Percentiles rank a stretch among this genome's conserved stretches.
phyloP scores from a whole-genome alignment of 495 filamentous ascomycete genomes.

The Xylaria longipes region DNA sequence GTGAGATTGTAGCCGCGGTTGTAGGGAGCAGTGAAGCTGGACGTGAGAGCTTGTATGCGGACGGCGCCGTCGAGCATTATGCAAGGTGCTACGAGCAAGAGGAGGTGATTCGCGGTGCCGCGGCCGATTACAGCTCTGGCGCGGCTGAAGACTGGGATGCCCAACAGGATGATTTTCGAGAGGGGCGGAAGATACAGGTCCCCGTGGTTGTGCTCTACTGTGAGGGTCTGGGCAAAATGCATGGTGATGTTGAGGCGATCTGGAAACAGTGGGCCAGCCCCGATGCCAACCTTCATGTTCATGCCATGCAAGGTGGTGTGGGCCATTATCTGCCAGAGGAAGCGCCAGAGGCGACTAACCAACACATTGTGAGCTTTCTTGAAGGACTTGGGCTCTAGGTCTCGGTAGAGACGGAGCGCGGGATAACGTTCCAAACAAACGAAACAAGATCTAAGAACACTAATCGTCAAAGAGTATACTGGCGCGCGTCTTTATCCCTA shows the following conservation, averaged over 20 bases:
- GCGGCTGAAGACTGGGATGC: constrained; percentile 48
- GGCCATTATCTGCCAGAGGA: constrained; percentile 63
- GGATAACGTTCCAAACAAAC: not conserved
- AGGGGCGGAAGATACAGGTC: constrained; percentile 50
- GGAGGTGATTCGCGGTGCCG: constrained; percentile 44
- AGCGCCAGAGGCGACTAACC: constrained; percentile 46
- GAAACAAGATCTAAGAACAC: no score
- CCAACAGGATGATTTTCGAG: constrained; percentile 52
- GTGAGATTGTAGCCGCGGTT: constrained; percentile 40
- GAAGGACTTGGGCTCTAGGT: constrained; percentile 10
- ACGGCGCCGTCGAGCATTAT: constrained; percentile 47
- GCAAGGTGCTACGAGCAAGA: constrained; percentile 47
- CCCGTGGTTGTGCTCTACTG: constrained; percentile 54
- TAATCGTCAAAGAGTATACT: not conserved
- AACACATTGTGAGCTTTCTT: constrained; percentile 40
- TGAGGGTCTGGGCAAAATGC: constrained; percentile 48
- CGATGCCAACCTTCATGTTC: constrained; percentile 34
- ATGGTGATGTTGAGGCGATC: constrained; percentile 46
- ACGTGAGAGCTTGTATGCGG: constrained; percentile 18
- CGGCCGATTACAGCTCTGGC: constrained; percentile 56
- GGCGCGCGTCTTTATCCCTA: not conserved
- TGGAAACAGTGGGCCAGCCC: constrained; percentile 56
- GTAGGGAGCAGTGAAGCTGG: constrained; percentile 33
- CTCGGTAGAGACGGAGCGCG: not conserved
- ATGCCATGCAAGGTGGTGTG: constrained; percentile 46